Base-by-base conservation (phyloP, 106 monocot species). In the Dendrobium huoshanense region DNA sequence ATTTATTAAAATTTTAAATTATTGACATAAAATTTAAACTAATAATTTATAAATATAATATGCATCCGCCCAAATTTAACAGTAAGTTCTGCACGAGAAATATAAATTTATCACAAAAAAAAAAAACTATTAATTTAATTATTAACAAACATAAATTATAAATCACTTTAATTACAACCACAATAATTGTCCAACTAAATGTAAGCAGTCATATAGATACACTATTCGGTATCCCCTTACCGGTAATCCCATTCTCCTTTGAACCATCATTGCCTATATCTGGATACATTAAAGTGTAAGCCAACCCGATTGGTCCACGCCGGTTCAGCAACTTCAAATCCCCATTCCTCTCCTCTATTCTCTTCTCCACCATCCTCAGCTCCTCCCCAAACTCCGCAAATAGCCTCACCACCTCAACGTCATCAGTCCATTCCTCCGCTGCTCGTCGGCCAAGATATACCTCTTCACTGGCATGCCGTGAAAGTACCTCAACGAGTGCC, bases 141-240 rank as follows among this genome's bases (percentile, higher is more conserved):
- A 0, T 0, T 37, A 37, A 37, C 37, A 37, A 2, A 37, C 37
- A 37, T 37, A 0, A 37, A 37, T 2, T 37, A 37, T 9, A 45
- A 45, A 45, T 45, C 45, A 45, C 6, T 45, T 45, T 8, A 45
- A 45, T 45, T 45, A 45, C 8, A 7, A 45, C 0, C 9, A 6
- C 45, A 45, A 7, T 45, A 6, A 45, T 45, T 45, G 45, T 9
- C 45, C 9, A 37, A 37, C 2, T 37, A 37, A 37, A 37, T 45
- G 0, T 7, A 45, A 45, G 8, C 45, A 7, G 45, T 45, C 45
- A 45, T 45, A 91, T 88, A n/a, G 89, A 91, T 25, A 94, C 87
- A 79, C 94, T 94, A 56, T 94, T 94, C 0, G 94, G 94, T 61
- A 94, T 86, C 3, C 91, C 91, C 65, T 76, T 86, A 25, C 89